Percentiles rank a stretch among this genome's conserved stretches.
These are phyloP conservation scores for Apophysomyces variabilis DNA, from an alignment of 371 early-diverging fungal species.

Conservation along the genomic window DNA sequence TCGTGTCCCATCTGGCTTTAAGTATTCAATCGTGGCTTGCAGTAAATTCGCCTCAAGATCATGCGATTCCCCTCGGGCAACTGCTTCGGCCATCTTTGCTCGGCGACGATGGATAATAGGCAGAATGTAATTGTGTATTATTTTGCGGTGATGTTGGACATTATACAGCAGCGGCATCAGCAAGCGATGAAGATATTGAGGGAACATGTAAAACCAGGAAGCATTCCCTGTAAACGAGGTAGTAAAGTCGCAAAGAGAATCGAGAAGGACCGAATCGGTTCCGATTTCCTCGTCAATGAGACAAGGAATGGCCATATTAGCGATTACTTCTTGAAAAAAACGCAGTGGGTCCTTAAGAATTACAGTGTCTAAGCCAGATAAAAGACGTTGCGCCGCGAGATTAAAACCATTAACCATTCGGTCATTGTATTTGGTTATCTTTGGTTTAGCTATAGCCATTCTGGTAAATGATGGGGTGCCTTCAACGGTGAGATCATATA, in stretches of 20 bases:
- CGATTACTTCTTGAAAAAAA: conserved; percentile 38
- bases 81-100: conserved; percentile 6
- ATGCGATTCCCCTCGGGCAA: conserved; percentile 1
- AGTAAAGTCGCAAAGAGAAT: conserved; percentile 40
- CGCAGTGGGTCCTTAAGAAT: conserved; percentile 14
- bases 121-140: conserved; percentile 30
- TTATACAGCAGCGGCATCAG: conserved; percentile 30
- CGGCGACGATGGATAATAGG: conserved; percentile 28
- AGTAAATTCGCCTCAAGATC: conserved; percentile 25
- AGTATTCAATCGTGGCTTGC: conserved; percentile 29
- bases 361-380: conserved; percentile 9
- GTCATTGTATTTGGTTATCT: not conserved
- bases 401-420: conserved; percentile 10
- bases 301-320: conserved; percentile 41
- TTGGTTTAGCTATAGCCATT: conserved; percentile 28
- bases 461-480: conserved; percentile 1
- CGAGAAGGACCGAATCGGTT: conserved; percentile 27
- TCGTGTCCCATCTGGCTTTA: conserved; percentile 23
- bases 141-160: conserved; percentile 22
- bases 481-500: conserved; percentile 21
- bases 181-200: conserved; percentile 26
- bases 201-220: conserved; percentile 20
- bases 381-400: conserved; percentile 15
- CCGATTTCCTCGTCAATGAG: conserved; percentile 34
- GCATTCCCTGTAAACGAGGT: conserved; percentile 32